phyloP scores from a whole-genome alignment of 78 protist species.

The Tieghemostelium lacteum region DNA sequence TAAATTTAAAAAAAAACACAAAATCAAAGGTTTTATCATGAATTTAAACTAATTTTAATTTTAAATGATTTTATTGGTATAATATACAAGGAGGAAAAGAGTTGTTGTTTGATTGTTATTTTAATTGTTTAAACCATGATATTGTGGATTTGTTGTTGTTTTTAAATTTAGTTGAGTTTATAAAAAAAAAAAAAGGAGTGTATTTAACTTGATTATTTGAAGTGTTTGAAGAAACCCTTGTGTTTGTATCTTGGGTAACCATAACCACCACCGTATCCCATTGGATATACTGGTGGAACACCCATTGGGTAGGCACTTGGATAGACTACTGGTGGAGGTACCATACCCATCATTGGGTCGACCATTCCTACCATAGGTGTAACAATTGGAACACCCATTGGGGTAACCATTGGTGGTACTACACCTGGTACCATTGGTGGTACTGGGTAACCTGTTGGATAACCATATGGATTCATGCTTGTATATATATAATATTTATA shows the following conservation, averaged over 20 bases:
- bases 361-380: not conserved
- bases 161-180: not conserved
- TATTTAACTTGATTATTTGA: not conserved
- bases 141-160: not conserved
- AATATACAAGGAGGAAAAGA: not conserved
- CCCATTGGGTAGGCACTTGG: not conserved
- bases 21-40: not conserved
- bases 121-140: not conserved
- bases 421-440: not conserved
- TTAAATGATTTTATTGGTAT: not conserved
- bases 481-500: too few relatives aligned
- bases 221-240: not conserved
- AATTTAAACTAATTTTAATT: not conserved
- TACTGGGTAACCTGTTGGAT: not conserved
- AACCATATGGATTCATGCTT: constrained; percentile 6
- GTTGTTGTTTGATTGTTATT: not conserved
- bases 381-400: not conserved
- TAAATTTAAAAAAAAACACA: not conserved
- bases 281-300: not conserved
- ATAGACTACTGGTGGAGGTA: not conserved
- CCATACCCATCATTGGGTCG: not conserved
- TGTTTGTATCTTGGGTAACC: not conserved
- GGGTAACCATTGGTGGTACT: not conserved
- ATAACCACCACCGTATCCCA: not conserved
- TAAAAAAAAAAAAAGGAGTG: too few relatives aligned